phyloP scores from a whole-genome alignment of 371 early-diverging fungal genomes.

The Syncephalis fuscata region DNA sequence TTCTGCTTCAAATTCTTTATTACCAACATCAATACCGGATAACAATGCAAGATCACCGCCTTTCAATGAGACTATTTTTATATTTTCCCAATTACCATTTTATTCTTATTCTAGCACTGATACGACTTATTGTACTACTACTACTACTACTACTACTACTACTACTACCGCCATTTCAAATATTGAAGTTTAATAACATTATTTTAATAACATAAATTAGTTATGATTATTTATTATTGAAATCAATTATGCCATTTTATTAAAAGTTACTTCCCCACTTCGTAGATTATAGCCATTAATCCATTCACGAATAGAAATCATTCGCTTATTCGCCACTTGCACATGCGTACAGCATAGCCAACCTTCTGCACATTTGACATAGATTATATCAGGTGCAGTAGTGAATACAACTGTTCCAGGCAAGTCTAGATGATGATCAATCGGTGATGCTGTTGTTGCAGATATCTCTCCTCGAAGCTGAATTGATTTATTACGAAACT shows the following conservation, averaged over 20 bases:
- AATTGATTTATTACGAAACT: constrained; percentile 1
- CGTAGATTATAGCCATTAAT: constrained; percentile 7
- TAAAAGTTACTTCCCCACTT: constrained; percentile 5
- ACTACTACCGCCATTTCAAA: too few relatives aligned
- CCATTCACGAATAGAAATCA: constrained; percentile 3
- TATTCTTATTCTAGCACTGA: too few relatives aligned
- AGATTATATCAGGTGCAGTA: neutral
- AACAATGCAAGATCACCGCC: too few relatives aligned
- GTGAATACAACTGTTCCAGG: neutral
- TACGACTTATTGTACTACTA: too few relatives aligned
- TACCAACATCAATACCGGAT: too few relatives aligned
- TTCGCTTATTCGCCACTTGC: constrained; percentile 5
- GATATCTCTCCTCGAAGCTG: constrained; percentile 1
- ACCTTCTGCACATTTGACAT: neutral
- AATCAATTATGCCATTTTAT: neutral
- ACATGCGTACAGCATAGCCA: constrained; percentile 2
- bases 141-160: too few relatives aligned
- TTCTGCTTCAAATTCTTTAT: too few relatives aligned
- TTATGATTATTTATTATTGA: too few relatives aligned
- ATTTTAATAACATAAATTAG: too few relatives aligned
- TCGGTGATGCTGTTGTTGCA: neutral
- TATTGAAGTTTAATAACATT: too few relatives aligned
- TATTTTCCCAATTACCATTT: too few relatives aligned
- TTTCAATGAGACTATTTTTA: too few relatives aligned
- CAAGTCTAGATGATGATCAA: neutral